phyloP scores from a whole-genome alignment of 106 monocot genomes.

The Dioscorea dumetorum region DNA sequence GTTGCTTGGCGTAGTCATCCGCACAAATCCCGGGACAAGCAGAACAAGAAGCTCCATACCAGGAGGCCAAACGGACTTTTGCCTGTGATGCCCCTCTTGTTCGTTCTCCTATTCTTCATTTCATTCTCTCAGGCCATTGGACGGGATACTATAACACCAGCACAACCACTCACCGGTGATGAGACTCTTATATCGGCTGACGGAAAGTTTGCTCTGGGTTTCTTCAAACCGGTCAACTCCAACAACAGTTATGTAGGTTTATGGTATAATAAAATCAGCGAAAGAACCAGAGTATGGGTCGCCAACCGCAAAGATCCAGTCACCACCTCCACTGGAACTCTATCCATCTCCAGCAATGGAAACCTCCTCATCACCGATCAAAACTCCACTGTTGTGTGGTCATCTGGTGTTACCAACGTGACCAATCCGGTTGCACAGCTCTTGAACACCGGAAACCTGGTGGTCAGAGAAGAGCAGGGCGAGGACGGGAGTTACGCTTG shows the following conservation, averaged over 20 bases:
- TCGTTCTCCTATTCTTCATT: not conserved
- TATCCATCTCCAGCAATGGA: not conserved
- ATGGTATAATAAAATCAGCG: conserved; percentile 3
- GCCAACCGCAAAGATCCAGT: conserved; percentile 6
- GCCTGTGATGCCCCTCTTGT: too few relatives aligned
- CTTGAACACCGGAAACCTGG: conserved; percentile 4
- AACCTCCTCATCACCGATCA: not conserved
- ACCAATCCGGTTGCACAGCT: conserved; percentile 6
- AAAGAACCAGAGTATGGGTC: conserved; percentile 3
- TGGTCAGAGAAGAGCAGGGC: not conserved
- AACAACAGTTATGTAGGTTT: not conserved
- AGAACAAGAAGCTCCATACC: too few relatives aligned
- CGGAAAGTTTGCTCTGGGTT: not conserved
- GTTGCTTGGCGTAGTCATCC: too few relatives aligned
- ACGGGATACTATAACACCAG: not conserved
- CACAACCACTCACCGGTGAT: not conserved
- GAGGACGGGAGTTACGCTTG: not conserved
- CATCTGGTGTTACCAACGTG: not conserved
- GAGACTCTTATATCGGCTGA: not conserved
- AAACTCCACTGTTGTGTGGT: conserved; percentile 1
- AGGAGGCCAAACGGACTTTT: too few relatives aligned
- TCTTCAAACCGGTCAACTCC: not conserved
- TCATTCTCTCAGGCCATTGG: not conserved
- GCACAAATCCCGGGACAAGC: too few relatives aligned
- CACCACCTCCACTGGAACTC: not conserved